phyloP scores from a whole-genome alignment of 2,329 filamentous ascomycete species.

The Epichloe coenophiala region DNA sequence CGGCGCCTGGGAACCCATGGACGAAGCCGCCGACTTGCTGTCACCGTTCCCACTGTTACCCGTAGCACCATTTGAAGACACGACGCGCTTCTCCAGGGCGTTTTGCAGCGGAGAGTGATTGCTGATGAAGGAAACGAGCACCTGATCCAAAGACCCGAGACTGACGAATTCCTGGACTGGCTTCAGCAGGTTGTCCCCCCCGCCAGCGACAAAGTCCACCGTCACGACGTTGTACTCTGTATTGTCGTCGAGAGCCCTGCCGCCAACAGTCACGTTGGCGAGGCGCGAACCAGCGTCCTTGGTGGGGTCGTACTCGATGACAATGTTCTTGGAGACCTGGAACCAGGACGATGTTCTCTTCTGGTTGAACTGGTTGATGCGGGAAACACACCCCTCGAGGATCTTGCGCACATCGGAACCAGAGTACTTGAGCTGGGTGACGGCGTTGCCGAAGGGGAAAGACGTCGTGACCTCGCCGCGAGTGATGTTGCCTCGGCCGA shows the following conservation, averaged over 20 bases:
- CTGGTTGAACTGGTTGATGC: constrained; percentile 40
- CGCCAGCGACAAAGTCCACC: constrained; percentile 47
- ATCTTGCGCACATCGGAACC: constrained; percentile 42
- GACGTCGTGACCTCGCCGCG: constrained; percentile 49
- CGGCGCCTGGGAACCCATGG: background rate
- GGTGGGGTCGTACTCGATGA: constrained; percentile 42
- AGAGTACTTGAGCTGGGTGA: constrained; percentile 41
- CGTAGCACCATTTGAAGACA: constrained; percentile 2
- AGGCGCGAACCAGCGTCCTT: constrained; percentile 36
- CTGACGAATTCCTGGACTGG: constrained; percentile 24
- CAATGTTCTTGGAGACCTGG: constrained; percentile 44
- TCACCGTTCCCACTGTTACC: background rate
- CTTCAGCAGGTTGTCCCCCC: constrained; percentile 49
- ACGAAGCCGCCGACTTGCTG: background rate
- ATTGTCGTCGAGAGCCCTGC: constrained; percentile 30
- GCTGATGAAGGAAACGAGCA: constrained; percentile 36
- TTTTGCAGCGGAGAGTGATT: constrained; percentile 34
- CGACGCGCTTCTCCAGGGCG: constrained; percentile 30
- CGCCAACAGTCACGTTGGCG: constrained; percentile 36
- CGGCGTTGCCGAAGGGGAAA: constrained; percentile 53
- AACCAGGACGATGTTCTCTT: constrained; percentile 42
- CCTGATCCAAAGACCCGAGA: constrained; percentile 40
- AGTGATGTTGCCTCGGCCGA: constrained; percentile 46
- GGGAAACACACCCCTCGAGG: constrained; percentile 44
- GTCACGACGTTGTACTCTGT: constrained; percentile 44